Evolutionary conservation across 306 rosid species (phyloP), one percentile per base, ranked within the genome.

Genomic region (Cicer chorassanicum): DNA sequence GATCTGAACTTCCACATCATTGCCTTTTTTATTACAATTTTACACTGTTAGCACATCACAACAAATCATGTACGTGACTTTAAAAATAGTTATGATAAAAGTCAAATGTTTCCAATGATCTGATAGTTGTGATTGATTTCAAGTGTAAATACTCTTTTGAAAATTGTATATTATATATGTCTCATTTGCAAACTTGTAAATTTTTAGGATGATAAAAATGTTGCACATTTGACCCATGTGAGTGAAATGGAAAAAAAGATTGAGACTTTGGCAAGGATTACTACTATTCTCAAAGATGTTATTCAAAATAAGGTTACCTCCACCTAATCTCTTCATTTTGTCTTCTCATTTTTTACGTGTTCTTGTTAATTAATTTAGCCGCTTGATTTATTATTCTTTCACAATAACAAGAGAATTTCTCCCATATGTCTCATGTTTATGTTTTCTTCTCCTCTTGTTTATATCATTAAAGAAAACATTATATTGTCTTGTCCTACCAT

Each of bases 161-260:
- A 24, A 24, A 24, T 24, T 24, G 34, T 24, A 24, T 24, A 24
- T 24, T 24, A 24, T 24, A 24, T 24, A 24, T 24, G 34, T 24
- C 34, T 82, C 48, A 38, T 46, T 29, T 81, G 8, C 40, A 45
- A 63, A 77, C 56, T 59, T 72, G 50, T 10, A n/a, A 43, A 67
- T 42, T 36, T 63, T 13, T 78, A 94, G 99, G 96, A 94, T 82
- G 99, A 94, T 74, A 94, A 92, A 73, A 92, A 92, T 75, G 97
- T 92, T 70, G 89, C 96, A 15, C 97, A 94, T 85, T 88, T 94
- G 89, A 94, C 97, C 0, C 97, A 94, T 77, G 97, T 77, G 9
- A 90, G 92, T 50, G 99, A 94, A 89, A 94, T 94, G 99, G 91
- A 92, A 67, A 94, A 88, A 85, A 94, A 94, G 89, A 84, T 90